Evolutionary conservation across 345 rosid genomes (phyloP), one percentile per base, ranked within the genome.

Genomic region (Litchi chinensis): DNA sequence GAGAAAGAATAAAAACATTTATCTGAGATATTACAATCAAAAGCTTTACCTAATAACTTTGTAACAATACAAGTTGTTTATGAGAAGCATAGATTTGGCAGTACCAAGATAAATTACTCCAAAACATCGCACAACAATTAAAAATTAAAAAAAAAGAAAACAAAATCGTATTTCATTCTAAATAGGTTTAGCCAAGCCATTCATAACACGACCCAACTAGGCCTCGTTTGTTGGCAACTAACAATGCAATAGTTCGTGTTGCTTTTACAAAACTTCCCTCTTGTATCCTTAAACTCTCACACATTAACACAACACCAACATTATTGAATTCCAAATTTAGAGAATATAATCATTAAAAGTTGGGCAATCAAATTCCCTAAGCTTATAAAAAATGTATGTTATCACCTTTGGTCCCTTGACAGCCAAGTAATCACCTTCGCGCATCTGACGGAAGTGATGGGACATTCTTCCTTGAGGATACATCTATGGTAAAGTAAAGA

Each of bases 381-480:
- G 10, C 75, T 69, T 46, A 10, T 43, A 24, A 11, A 65, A 18
- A 1, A 59, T 37, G 70, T 2, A 39, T 16, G 65, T 8, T 41
- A 68, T 52, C 73, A 91, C 95, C 91, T 91, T 90, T 46, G 95
- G 95, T 70, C 95, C 95, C 84, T 89, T 91, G 57, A 91, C 88
- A 43, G 92, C 77, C 77, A 91, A 76, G 85, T 68, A 82, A 79
- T 87, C 91, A 62, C 93, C 92, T 73, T 78, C 93, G 3, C 72
- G 66, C 92, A 91, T 79, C 84, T 87, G 88, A 24, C 91, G 85
- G 76, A 91, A 87, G 70, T 90, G 91, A 78, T 90, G 92, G 72
- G 95, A 90, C 95, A 90, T 91, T 84, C 92, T 82, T 85, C 93
- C 95, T 83, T 87, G 91, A 15, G 92, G 92, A 84, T 91, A 90